A percentile compares a stretch with the other conserved stretches of the same genome.
Evolutionary conservation across 441 rosid genomes (phyloP).

Genomic region (Bruguiera hainesii): DNA sequence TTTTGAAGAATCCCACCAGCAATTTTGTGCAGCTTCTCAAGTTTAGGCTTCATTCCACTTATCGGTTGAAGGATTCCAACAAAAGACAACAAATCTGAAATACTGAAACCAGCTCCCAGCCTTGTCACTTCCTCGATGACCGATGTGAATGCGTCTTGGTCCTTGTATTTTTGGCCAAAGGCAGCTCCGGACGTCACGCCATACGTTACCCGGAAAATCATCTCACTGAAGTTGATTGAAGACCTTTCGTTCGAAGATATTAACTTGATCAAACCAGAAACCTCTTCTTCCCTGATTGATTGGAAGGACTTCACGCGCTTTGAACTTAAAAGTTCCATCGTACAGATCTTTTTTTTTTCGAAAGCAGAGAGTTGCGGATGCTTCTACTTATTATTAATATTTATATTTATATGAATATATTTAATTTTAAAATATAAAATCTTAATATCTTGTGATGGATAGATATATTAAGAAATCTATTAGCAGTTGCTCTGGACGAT

Average conservation of each 20-base stretch:
- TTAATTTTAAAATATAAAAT: too few species aligned
- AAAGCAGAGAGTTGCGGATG: too few species aligned
- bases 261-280: not conserved
- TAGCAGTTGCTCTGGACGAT: too few species aligned
- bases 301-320: constrained; percentile 17
- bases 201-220: not conserved
- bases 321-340: constrained; percentile 7
- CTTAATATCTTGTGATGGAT: too few species aligned
- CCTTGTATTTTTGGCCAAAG: constrained; percentile 7
- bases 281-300: constrained; percentile 20
- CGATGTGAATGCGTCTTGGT: constrained; percentile 1
- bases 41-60: not conserved
- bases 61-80: constrained; percentile 5
- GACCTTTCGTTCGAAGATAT: constrained; percentile 3
- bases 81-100: constrained; percentile 16
- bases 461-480: too few species aligned
- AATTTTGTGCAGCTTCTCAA: constrained; percentile 1
- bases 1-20: constrained; percentile 3
- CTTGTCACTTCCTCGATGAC: not conserved
- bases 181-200: constrained; percentile 14
- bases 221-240: constrained; percentile 9
- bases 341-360: constrained; percentile 2
- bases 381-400: too few species aligned
- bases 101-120: constrained; percentile 5
- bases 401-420: too few species aligned